These are phyloP conservation scores for Neodidymelliopsis sp. DNA, from an alignment of 2,329 filamentous ascomycete genomes.

Conservation along the genomic window DNA sequence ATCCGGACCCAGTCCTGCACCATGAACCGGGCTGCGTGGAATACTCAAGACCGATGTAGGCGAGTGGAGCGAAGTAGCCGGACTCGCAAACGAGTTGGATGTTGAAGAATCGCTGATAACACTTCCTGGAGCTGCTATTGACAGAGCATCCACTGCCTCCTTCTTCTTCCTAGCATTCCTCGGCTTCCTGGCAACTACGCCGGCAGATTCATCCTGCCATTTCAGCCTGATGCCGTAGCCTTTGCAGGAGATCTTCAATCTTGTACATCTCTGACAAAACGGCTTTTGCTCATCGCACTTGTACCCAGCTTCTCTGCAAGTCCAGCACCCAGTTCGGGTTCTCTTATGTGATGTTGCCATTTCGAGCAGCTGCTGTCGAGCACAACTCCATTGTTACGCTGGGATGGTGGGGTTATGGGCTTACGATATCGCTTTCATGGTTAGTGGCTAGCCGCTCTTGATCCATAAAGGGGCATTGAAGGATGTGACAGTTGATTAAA, in stretches of 20 bases:
- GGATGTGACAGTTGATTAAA: too few species aligned
- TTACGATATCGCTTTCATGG: too few species aligned
- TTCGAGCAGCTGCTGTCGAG: neutral
- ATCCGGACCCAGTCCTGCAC: slow-evolving; percentile 15
- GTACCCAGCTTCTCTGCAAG: slow-evolving; percentile 43
- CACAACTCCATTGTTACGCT: slow-evolving; percentile 4
- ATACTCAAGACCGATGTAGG: slow-evolving; percentile 18
- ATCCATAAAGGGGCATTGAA: too few species aligned
- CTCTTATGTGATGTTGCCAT: slow-evolving; percentile 36
- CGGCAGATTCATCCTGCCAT: slow-evolving; percentile 33
- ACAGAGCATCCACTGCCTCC: slow-evolving; percentile 1
- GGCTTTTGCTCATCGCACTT: slow-evolving; percentile 45
- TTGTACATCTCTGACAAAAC: slow-evolving; percentile 34
- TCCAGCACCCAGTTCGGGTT: slow-evolving; percentile 43
- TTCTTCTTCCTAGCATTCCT: slow-evolving; percentile 27
- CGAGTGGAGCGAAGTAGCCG: slow-evolving; percentile 10
- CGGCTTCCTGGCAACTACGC: slow-evolving; percentile 21
- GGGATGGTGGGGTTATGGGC: too few species aligned
- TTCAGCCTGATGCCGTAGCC: slow-evolving; percentile 42
- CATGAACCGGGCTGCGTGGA: slow-evolving; percentile 13
- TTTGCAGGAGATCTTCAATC: slow-evolving; percentile 40
- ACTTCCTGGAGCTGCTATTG: slow-evolving; percentile 24
- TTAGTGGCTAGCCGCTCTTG: too few species aligned
- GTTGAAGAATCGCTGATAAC: slow-evolving; percentile 24
- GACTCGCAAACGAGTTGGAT: slow-evolving; percentile 6